Conservation (phyloP, 352 stramenopile genomes). For the Phytophthora citrophthora region DNA sequence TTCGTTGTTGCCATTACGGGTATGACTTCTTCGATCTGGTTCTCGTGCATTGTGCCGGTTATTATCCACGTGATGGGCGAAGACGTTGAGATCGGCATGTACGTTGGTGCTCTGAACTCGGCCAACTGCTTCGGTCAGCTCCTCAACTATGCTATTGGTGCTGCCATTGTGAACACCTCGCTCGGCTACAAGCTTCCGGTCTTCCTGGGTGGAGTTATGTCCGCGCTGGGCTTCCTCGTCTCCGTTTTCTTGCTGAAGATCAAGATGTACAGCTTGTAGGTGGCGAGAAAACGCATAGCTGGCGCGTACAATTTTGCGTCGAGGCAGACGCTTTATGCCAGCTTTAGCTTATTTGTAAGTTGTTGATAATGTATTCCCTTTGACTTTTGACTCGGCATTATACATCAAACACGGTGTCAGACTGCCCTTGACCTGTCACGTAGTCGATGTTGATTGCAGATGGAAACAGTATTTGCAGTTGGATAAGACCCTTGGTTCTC, state of each 20-base stretch:
- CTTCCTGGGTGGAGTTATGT: slow-evolving; percentile 38
- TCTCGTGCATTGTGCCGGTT: slow-evolving; percentile 38
- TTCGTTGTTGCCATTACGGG: slow-evolving; percentile 48
- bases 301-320: slow-evolving; percentile 16
- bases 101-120: slow-evolving; percentile 41
- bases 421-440: no score
- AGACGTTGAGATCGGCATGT: slow-evolving; percentile 39
- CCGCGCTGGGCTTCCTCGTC: slow-evolving; percentile 29
- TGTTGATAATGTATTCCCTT: slow-evolving; percentile 23
- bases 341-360: slow-evolving; percentile 26
- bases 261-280: slow-evolving; percentile 43
- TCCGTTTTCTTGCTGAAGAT: slow-evolving; percentile 40
- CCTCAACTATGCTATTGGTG: slow-evolving; percentile 36
- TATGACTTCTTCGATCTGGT: slow-evolving; percentile 36
- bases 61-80: slow-evolving; percentile 44
- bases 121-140: slow-evolving; percentile 43
- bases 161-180: slow-evolving; percentile 34
- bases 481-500: no score
- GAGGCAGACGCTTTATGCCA: slow-evolving; percentile 15
- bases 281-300: slow-evolving; percentile 8
- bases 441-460: no score
- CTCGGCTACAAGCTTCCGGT: slow-evolving; percentile 41
- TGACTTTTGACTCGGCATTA: background rate
- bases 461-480: no score
- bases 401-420: no score